Evolutionary conservation across 2,329 filamentous ascomycete species (phyloP), one percentile per base, ranked within the genome.

Genomic region (Fusarium burgessii): DNA sequence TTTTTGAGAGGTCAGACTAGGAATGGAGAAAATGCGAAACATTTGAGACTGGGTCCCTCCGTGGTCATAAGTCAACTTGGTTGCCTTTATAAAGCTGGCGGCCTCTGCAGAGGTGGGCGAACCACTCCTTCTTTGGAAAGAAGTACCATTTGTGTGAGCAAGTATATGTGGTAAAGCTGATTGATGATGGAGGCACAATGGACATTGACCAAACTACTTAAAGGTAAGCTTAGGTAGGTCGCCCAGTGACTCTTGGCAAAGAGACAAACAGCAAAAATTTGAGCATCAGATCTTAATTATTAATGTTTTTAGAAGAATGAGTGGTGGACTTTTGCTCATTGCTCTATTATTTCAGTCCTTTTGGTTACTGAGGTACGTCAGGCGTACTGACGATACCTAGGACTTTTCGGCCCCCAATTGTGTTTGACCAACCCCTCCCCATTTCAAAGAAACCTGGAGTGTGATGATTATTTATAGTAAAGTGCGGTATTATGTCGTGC

Each of bases 1-100:
- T 33, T 36, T 38, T 36, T 40, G 32, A 56, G 50, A 47, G 40
- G 38, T 50, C 38, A 36, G 35, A 51, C 42, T 25, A 46, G 52
- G 45, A 58, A 69, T 52, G 65, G 56, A 32, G 46, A 43, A 70
- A 54, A 38, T 49, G 56, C 40, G 55, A 65, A 45, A 29, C 35
- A 57, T 45, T n/a, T 4, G 47, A 23, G 25, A 50, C 56, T 56
- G 57, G 67, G 67, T 29, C 33, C 40, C 41, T 69, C 27, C 50
- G 50, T 52, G 60, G 40, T 60, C 60, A 69, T 58, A 46, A 41
- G 57, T 33, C 36, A 8, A 20, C 29, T 36, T 18, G 41, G 40
- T 43, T 68, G 64, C 63, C 65, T 68, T 45, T 42, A 20, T 23
- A 41, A n/a, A 43, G 38, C 29, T 23, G 47, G 47, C 43, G 54